Percentiles rank a stretch among this genome's conserved stretches.
phyloP scores from a whole-genome alignment of 805 yeast species.

The Yarrowia sp. region DNA sequence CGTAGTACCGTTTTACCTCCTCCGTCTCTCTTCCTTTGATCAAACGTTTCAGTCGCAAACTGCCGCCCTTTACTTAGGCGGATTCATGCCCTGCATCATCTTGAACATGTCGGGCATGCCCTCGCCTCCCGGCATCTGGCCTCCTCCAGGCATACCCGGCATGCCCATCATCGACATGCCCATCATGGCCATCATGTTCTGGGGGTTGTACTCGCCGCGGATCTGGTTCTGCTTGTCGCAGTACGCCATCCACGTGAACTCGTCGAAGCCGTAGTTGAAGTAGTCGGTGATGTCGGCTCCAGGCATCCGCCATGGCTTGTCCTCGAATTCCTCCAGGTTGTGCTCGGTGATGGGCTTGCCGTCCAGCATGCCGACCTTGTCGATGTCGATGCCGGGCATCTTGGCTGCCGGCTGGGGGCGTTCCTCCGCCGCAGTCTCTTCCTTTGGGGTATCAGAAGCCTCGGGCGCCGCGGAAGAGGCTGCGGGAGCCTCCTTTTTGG shows the following conservation, averaged over 20 bases:
- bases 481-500: conserved; percentile 20
- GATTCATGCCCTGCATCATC: conserved; percentile 22
- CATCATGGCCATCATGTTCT: conserved; percentile 59
- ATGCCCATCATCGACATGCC: conserved; percentile 30
- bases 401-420: conserved; percentile 31
- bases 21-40: neutral
- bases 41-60: neutral
- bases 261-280: conserved; percentile 96
- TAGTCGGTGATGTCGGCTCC: conserved; percentile 94
- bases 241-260: conserved; percentile 92
- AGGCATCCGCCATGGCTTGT: conserved; percentile 98
- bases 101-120: conserved; percentile 23
- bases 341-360: conserved; percentile 82
- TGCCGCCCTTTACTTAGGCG: neutral
- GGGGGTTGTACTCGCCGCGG: conserved; percentile 78
- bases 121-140: conserved; percentile 22
- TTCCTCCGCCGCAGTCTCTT: conserved; percentile 27
- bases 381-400: conserved; percentile 57
- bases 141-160: conserved; percentile 33
- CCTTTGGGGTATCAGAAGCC: conserved; percentile 32
- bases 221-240: conserved; percentile 81
- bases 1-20: conserved; percentile 9
- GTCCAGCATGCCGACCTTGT: conserved; percentile 67
- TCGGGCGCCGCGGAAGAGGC: conserved; percentile 32
- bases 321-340: conserved; percentile 75